Percentiles rank a stretch among this genome's conserved stretches.
Conservation (phyloP, 306 rosid genomes). For the Castanea crenata region DNA sequence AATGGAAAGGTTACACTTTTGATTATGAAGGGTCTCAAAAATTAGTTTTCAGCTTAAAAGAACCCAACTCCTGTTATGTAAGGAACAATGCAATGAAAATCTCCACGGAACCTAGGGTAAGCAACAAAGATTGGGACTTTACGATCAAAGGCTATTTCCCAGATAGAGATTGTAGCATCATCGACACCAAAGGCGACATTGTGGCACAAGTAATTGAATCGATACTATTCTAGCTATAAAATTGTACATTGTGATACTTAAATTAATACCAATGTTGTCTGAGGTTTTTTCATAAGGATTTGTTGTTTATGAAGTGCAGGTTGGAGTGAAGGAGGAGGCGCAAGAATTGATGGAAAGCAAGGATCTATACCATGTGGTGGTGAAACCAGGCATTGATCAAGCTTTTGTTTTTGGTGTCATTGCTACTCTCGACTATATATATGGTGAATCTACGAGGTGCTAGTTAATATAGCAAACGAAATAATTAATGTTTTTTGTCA, state of each 20-base stretch:
- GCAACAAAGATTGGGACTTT: constrained; percentile 53
- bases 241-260: neutral
- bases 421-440: constrained; percentile 44
- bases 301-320: constrained; percentile 16
- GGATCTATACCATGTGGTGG: constrained; percentile 42
- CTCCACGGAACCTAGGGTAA: constrained; percentile 37
- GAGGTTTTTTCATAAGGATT: neutral
- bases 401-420: constrained; percentile 52
- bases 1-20: constrained; percentile 63
- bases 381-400: constrained; percentile 48
- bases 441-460: constrained; percentile 56
- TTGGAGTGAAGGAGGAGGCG: constrained; percentile 35
- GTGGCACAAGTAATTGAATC: constrained; percentile 40
- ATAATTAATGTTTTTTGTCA: neutral
- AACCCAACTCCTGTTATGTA: constrained; percentile 64
- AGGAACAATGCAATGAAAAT: constrained; percentile 52
- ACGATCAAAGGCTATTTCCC: constrained; percentile 55
- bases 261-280: too few species aligned
- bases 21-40: constrained; percentile 55
- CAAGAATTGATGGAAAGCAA: constrained; percentile 30
- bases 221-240: neutral
- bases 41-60: constrained; percentile 64
- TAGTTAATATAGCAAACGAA: neutral
- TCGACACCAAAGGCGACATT: constrained; percentile 39
- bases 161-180: constrained; percentile 50